A percentile compares a stretch with the other conserved stretches of the same genome.
Conservation (phyloP, 2,329 filamentous ascomycete species). For the Aureobasidium sp. region DNA sequence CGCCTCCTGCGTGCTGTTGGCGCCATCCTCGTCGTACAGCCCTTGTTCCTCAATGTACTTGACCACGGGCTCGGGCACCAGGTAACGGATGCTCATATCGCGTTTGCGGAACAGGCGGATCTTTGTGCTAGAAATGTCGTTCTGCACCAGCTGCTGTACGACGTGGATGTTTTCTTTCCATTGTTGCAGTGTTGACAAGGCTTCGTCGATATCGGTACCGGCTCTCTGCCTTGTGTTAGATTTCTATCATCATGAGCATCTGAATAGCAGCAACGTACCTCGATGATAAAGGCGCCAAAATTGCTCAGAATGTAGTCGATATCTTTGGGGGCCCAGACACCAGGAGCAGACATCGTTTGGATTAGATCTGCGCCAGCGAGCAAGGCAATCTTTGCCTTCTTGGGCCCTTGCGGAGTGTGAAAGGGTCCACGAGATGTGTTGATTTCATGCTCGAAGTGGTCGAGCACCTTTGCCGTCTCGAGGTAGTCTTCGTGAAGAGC, state of each 20-base stretch:
- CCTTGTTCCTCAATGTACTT: constrained; percentile 38
- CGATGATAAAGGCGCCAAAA: constrained; percentile 75
- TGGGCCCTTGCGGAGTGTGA: constrained; percentile 60
- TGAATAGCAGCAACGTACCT: constrained; percentile 24
- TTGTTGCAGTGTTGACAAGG: constrained; percentile 69
- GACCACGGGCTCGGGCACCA: constrained; percentile 67
- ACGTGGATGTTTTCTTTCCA: constrained; percentile 85
- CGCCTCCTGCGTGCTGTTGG: constrained; percentile 20
- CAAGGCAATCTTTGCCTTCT: constrained; percentile 67
- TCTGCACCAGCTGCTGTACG: constrained; percentile 80
- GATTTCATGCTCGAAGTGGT: constrained; percentile 87
- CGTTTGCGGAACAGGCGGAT: constrained; percentile 73
- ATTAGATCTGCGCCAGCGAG: constrained; percentile 61
- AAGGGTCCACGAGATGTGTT: constrained; percentile 72
- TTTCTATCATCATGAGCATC: background rate
- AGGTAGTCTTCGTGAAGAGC: constrained; percentile 78
- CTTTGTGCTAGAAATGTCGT: constrained; percentile 75
- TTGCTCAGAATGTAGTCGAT: constrained; percentile 79
- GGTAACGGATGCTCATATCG: constrained; percentile 75
- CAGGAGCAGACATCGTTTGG: constrained; percentile 46
- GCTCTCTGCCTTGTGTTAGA: constrained; percentile 80
- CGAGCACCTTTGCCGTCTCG: constrained; percentile 80
- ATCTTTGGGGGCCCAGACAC: constrained; percentile 76
- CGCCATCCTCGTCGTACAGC: constrained; percentile 32
- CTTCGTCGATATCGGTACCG: constrained; percentile 83